Conservation (phyloP, 805 yeast genomes). For the Wickerhamomyces subpelliculosus region DNA sequence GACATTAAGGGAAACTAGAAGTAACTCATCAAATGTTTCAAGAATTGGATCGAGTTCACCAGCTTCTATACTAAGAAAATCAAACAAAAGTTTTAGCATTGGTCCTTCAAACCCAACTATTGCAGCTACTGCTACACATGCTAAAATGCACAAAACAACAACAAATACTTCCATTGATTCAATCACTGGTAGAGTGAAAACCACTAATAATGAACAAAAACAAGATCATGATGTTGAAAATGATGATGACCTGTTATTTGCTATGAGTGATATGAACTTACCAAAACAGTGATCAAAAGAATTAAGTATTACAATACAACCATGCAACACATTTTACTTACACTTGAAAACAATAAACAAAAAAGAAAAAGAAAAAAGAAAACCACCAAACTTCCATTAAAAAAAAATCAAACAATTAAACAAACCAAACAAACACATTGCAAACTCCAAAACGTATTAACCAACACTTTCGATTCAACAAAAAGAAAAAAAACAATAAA, state of each 20-base stretch:
- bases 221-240: constrained; percentile 35
- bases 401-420: no score
- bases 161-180: neutral
- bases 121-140: constrained; percentile 24
- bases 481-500: no score
- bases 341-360: neutral
- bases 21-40: constrained; percentile 3
- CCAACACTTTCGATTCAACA: neutral
- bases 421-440: neutral
- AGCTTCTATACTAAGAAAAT: constrained; percentile 9
- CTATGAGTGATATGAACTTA: constrained; percentile 70
- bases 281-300: constrained; percentile 8
- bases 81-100: constrained; percentile 11
- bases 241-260: constrained; percentile 60
- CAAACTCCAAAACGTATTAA: neutral
- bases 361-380: no score
- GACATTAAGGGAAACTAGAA: constrained; percentile 3
- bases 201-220: constrained; percentile 24
- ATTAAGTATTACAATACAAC: neutral
- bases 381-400: no score
- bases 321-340: neutral
- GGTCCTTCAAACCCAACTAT: constrained; percentile 27
- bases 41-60: constrained; percentile 15
- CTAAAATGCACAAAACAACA: constrained; percentile 21
- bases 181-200: neutral